Evolutionary conservation across 2,329 filamentous ascomycete genomes (phyloP).

Genomic region (Fusarium siculi): DNA sequence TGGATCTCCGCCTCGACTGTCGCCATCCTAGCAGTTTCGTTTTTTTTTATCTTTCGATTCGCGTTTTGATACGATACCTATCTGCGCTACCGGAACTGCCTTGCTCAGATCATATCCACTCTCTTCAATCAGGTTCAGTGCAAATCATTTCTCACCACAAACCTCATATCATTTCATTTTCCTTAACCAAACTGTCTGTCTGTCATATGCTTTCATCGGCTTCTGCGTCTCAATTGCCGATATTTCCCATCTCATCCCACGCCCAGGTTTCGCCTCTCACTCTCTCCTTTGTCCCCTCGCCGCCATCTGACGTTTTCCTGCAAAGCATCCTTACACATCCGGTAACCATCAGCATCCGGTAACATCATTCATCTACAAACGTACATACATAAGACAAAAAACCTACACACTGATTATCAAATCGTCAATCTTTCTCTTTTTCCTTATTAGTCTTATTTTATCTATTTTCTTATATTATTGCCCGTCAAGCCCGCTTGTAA

Average conservation of each 20-base stretch:
- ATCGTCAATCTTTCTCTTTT: slow-evolving; percentile 2
- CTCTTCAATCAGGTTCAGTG: slow-evolving; percentile 2
- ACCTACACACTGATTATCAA: background rate
- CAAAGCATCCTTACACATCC: slow-evolving; percentile 31
- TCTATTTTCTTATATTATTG: background rate
- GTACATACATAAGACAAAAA: slow-evolving; percentile 17
- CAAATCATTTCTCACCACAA: slow-evolving; percentile 7
- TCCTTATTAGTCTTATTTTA: background rate
- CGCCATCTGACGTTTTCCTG: slow-evolving; percentile 25
- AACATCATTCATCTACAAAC: slow-evolving; percentile 26
- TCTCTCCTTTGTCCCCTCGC: slow-evolving; percentile 9
- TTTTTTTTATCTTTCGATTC: slow-evolving; percentile 27
- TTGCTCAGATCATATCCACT: slow-evolving; percentile 33
- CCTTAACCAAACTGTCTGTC: background rate
- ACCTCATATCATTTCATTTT: slow-evolving; percentile 22
- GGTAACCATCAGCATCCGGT: slow-evolving; percentile 35
- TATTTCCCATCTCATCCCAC: slow-evolving; percentile 16
- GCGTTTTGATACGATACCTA: slow-evolving; percentile 24
- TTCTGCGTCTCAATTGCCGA: slow-evolving; percentile 1
- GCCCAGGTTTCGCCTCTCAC: slow-evolving; percentile 6
- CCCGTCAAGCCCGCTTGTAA: slow-evolving; percentile 6
- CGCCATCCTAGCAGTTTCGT: slow-evolving; percentile 13
- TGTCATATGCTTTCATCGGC: slow-evolving; percentile 14
- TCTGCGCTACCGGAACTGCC: slow-evolving; percentile 21
- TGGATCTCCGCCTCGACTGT: slow-evolving; percentile 31